Conservation (phyloP, 2,329 filamentous ascomycete species). For the Penicillium polonicum region DNA sequence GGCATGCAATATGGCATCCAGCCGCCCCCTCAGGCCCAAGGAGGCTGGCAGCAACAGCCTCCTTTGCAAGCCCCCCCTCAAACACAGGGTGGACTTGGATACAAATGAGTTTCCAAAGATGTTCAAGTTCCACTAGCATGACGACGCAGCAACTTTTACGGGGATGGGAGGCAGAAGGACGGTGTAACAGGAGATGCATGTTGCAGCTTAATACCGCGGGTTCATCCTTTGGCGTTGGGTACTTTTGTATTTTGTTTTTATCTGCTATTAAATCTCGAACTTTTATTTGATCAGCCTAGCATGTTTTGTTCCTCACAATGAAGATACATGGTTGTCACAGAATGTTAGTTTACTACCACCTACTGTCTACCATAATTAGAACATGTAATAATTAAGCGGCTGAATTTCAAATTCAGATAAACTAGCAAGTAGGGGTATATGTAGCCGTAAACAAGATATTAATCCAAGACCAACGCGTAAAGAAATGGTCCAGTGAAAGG, state of each 20-base stretch:
- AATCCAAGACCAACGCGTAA: not conserved
- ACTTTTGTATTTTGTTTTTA: not conserved
- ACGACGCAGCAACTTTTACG: not conserved
- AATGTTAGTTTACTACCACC: not conserved
- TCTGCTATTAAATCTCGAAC: not conserved
- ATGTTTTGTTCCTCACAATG: not conserved
- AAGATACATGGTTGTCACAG: not conserved
- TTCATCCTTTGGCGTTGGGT: conserved; percentile 2
- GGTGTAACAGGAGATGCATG: not conserved
- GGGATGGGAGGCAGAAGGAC: not conserved
- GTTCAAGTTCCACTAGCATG: not conserved
- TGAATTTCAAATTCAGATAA: not conserved
- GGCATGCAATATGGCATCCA: conserved; percentile 28
- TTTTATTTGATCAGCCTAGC: not conserved
- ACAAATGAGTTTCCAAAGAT: conserved; percentile 3
- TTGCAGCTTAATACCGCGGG: not conserved
- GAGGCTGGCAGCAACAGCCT: conserved; percentile 12
- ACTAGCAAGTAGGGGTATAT: conserved; percentile 6
- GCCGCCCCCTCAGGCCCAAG: conserved; percentile 26
- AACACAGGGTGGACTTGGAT: conserved; percentile 18
- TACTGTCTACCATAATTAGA: not conserved
- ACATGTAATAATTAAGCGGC: not conserved
- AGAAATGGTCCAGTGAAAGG: not conserved
- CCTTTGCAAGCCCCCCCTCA: conserved; percentile 19
- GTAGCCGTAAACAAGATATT: not conserved